These are phyloP conservation scores for Fomes fomentarius DNA, from an alignment of 1,284 basidiomycete genomes.

Conservation along the genomic window DNA sequence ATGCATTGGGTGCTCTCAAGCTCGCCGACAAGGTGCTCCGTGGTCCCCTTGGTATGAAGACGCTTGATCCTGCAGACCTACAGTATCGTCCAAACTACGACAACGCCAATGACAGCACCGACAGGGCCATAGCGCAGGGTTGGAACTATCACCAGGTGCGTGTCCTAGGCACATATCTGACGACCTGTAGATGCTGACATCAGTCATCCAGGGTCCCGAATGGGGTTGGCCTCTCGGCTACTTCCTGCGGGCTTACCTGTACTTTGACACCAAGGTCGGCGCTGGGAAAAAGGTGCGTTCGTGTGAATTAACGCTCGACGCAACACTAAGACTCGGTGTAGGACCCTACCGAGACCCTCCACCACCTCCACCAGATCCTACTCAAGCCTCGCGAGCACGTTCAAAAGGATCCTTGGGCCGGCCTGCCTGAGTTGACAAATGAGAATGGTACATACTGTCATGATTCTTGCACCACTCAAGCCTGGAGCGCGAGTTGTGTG, in stretches of 20 bases:
- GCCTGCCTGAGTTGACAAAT: slow-evolving; percentile 91
- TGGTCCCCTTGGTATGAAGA: slow-evolving; percentile 92
- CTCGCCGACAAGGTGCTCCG: slow-evolving; percentile 79
- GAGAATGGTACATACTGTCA: slow-evolving; percentile 78
- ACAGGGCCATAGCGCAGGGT: slow-evolving; percentile 85
- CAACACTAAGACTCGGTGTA: slow-evolving; percentile 32
- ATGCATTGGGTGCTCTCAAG: slow-evolving; percentile 79
- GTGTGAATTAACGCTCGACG: too few species aligned
- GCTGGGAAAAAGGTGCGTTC: slow-evolving; percentile 65
- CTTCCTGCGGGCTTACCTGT: slow-evolving; percentile 90
- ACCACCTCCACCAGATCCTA: slow-evolving; percentile 77
- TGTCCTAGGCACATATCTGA: slow-evolving; percentile 23
- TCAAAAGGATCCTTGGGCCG: slow-evolving; percentile 83
- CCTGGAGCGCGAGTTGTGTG: slow-evolving; percentile 89
- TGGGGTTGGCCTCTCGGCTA: slow-evolving; percentile 96
- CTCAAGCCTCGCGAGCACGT: slow-evolving; percentile 76
- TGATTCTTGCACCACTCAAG: slow-evolving; percentile 91
- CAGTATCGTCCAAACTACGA: slow-evolving; percentile 92
- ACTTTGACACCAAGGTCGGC: slow-evolving; percentile 75
- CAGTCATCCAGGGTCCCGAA: slow-evolving; percentile 67
- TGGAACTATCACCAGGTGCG: slow-evolving; percentile 85
- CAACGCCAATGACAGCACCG: slow-evolving; percentile 88
- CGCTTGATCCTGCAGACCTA: slow-evolving; percentile 82
- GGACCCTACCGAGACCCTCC: slow-evolving; percentile 75
- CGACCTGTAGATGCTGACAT: background rate